Conservation (phyloP, 345 rosid genomes). For the Leavenworthia alabamica region DNA sequence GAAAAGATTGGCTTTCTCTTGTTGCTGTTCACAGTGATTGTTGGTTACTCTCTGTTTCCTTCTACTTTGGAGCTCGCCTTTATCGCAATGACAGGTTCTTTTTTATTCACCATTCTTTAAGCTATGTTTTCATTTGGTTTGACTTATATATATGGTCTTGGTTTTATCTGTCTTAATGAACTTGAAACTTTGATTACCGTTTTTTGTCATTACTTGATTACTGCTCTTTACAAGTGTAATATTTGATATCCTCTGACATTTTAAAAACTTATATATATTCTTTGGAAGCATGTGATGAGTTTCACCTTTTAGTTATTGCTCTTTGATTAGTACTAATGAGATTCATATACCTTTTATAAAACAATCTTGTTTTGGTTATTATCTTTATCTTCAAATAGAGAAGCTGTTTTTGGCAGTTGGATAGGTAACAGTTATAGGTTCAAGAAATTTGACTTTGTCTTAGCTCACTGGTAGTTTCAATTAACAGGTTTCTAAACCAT, state of each 20-base stretch:
- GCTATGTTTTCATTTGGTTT: background rate
- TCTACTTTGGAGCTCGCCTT: constrained; percentile 92
- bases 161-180: background rate
- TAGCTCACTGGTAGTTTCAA: background rate
- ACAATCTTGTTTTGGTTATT: background rate
- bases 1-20: constrained; percentile 88
- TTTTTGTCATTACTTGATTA: background rate
- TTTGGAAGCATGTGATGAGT: background rate
- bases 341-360: background rate
- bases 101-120: background rate
- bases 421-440: background rate
- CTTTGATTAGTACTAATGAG: background rate
- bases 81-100: constrained; percentile 77
- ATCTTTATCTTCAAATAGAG: background rate
- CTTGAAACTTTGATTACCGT: background rate
- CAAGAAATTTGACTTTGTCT: background rate
- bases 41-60: constrained; percentile 96
- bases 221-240: background rate
- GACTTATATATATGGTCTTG: background rate
- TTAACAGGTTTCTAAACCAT: background rate
- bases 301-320: background rate
- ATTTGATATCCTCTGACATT: background rate
- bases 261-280: background rate
- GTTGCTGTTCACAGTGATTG: constrained; percentile 96
- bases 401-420: background rate